Evolutionary conservation across 805 yeast genomes (phyloP), one percentile per base, ranked within the genome.

Genomic region (Pichia deserticola): DNA sequence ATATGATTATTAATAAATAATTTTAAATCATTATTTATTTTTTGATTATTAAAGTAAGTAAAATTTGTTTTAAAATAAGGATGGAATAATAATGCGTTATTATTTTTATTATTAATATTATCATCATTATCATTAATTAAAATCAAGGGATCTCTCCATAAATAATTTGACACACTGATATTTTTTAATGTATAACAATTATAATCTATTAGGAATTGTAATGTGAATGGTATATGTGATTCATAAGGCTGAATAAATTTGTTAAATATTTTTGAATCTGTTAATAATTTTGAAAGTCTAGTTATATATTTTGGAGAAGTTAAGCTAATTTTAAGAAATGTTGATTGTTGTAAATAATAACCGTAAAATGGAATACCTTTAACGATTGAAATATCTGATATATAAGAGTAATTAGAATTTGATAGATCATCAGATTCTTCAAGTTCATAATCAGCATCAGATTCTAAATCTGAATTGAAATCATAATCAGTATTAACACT

Each of bases 331-430:
- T 89, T 89, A 57, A 86, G 77, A 59, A 78, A 85, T 1, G 77
- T 66, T n/a, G 70, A 57, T 68, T 80, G 77, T 0, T 89, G 89
- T 3, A 78, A 72, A 55, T 79, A 80, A 62, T 76, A 92, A 0
- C 98, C 98, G 62, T 93, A 93, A 44, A 90, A 84, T 0, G 95
- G 92, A 0, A 78, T 72, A 0, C 84, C 97, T 54, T 81, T 79
- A 47, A 95, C 85, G 0, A 87, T 52, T 0, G 81, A 72, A 0
- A 86, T 74, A 48, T 77, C 75, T 0, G 89, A 82, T 40, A 86
- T 67, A 57, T 71, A 83, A 8, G 45, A 45, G 12, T 44, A 13
- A 20, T 7, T n/a, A 7, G 30, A 10, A 4, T n/a, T 20, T 13
- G 11, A 9, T 5, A 9, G 27, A 36, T 20, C 37, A 4, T 49